Percentiles rank a stretch among this genome's conserved stretches.
These are phyloP conservation scores for Casaregolazyma suthepensis DNA, from an alignment of 1,139 yeast genomes.

Conservation along the genomic window DNA sequence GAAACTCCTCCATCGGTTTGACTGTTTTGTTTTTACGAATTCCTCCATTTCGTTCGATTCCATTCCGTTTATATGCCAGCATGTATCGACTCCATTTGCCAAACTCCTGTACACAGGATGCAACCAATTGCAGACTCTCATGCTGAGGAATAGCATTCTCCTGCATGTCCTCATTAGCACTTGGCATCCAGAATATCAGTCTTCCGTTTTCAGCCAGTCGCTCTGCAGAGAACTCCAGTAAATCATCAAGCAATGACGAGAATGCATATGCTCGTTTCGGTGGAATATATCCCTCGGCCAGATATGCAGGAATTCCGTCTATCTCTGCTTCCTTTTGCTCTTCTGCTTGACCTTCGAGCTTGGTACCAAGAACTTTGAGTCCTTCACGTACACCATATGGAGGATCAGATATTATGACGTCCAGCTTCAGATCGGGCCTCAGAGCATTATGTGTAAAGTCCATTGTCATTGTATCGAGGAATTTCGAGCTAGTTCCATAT, in stretches of 20 bases:
- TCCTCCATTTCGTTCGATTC: no score
- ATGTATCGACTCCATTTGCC: conserved; percentile 86
- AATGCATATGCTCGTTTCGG: conserved; percentile 89
- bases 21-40: conserved; percentile 21
- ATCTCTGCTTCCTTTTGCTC: conserved; percentile 54
- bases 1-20: conserved; percentile 47
- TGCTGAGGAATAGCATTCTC: conserved; percentile 78
- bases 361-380: conserved; percentile 84
- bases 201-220: conserved; percentile 72
- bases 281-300: conserved; percentile 78
- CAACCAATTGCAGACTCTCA: conserved; percentile 58
- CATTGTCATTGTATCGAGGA: conserved; percentile 79
- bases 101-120: conserved; percentile 80
- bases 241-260: conserved; percentile 67
- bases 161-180: conserved; percentile 78
- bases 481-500: conserved; percentile 53
- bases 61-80: conserved; percentile 56
- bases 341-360: conserved; percentile 57
- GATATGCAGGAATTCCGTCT: conserved; percentile 72
- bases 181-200: conserved; percentile 96
- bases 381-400: conserved; percentile 98
- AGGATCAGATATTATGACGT: conserved; percentile 89
- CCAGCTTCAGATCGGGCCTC: conserved; percentile 55
- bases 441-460: conserved; percentile 91
- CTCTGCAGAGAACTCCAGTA: conserved; percentile 63